These are phyloP conservation scores for Drechslera avenae DNA, from an alignment of 2,329 filamentous ascomycete species.

Conservation along the genomic window DNA sequence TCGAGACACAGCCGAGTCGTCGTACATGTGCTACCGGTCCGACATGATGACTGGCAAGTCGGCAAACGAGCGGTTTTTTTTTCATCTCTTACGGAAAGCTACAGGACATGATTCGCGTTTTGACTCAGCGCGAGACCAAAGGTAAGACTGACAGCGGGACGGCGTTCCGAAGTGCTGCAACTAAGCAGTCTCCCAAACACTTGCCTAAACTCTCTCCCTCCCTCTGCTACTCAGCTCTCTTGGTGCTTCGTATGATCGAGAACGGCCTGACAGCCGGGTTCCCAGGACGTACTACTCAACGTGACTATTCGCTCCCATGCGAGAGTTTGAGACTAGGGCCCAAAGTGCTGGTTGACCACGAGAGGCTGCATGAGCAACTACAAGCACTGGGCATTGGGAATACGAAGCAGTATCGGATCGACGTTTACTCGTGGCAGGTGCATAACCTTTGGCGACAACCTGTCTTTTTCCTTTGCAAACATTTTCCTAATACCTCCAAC, in stretches of 20 bases:
- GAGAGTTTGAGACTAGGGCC: not conserved
- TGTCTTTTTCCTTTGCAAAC: conserved; percentile 5
- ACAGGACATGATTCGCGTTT: conserved; percentile 3
- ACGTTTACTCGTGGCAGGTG: not conserved
- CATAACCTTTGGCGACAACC: conserved; percentile 1
- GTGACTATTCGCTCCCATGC: not conserved
- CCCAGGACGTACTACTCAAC: not conserved
- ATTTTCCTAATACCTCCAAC: not conserved
- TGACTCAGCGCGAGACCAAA: conserved; percentile 6
- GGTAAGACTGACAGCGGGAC: conserved; percentile 21
- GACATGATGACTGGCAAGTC: conserved; percentile 1
- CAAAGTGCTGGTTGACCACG: conserved; percentile 4
- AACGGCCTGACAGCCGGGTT: conserved; percentile 8
- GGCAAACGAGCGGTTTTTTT: conserved; percentile 1
- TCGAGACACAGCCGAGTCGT: conserved; percentile 12
- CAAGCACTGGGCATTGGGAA: conserved; percentile 12
- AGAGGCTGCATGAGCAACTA: conserved; percentile 8
- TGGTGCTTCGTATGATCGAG: conserved; percentile 1
- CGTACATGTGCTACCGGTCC: conserved; percentile 16
- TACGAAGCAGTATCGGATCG: not conserved
- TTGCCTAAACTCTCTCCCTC: conserved; percentile 5
- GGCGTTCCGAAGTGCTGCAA: conserved; percentile 15
- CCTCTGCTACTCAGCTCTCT: conserved; percentile 2
- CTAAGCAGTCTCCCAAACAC: conserved; percentile 1
- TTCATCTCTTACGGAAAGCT: conserved; percentile 3